Percentiles rank a stretch among this genome's conserved stretches.
Conservation (phyloP, 352 stramenopile genomes). For the Elongisporangium anandrum region DNA sequence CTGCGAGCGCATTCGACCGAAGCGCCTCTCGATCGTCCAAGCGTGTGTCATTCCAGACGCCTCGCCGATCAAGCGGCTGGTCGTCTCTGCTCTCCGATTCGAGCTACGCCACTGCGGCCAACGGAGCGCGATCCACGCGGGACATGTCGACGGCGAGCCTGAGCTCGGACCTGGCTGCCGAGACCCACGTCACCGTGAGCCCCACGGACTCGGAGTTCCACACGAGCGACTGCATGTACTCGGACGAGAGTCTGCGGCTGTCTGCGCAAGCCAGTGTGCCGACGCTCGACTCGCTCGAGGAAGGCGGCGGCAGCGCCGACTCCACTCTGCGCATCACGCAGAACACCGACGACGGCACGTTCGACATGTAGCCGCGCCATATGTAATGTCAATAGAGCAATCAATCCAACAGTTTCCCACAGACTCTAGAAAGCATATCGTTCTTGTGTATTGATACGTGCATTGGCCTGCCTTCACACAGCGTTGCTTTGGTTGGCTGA, state of each 20-base stretch:
- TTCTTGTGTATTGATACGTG: neutral
- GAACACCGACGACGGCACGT: slow-evolving; percentile 27
- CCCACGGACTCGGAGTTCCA: neutral
- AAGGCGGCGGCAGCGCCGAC: neutral
- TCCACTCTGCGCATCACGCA: slow-evolving; percentile 4
- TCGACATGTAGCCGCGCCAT: slow-evolving; percentile 19
- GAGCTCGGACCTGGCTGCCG: neutral
- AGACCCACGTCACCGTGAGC: neutral
- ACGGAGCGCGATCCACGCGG: neutral
- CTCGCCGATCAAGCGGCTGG: slow-evolving; percentile 11
- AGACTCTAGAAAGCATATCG: neutral
- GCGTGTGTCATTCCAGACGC: neutral
- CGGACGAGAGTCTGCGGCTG: neutral
- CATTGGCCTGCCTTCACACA: neutral
- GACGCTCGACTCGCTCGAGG: neutral
- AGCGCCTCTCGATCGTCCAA: neutral
- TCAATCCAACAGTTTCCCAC: neutral
- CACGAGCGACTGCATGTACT: neutral
- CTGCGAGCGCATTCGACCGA: slow-evolving; percentile 1
- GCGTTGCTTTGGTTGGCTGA: neutral
- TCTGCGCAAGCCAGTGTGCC: neutral
- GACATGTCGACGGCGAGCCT: neutral
- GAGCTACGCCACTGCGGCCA: neutral
- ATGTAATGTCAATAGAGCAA: neutral
- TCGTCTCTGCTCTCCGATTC: slow-evolving; percentile 5